Base-by-base conservation (phyloP, 176 grass and related monocot genomes). In the Pontederia paniculata region DNA sequence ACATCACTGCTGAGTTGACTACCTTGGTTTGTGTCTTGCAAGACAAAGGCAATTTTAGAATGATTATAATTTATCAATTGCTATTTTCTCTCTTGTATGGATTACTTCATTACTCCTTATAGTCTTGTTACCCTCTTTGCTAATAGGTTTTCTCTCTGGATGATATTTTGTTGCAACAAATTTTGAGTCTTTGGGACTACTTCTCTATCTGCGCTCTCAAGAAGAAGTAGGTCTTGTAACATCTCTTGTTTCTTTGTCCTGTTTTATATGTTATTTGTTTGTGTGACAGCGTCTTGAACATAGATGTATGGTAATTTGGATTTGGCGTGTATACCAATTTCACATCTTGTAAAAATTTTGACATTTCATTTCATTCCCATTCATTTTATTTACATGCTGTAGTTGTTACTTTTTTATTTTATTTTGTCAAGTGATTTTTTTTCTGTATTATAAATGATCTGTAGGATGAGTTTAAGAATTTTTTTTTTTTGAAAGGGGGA, bases 91-190 rank as follows among this genome's bases (percentile, higher is more conserved):
- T 55, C 55, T 59, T 48, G 16, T 60, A 18, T 60, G 19, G 15
- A 54, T 68, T 58, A 55, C 61, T 61, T 48, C 28, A 14, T 23
- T 60, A 45, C 48, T 45, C 13, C 21, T 77, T 52, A 44, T 77
- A 55, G 50, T 60, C 65, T 55, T 57, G 10, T 23, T 71, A 47
- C 80, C 55, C 51, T 60, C 72, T 44, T 58, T 62, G 37, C 65
- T 45, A 81, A 20, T 69, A 97, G 91, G 80, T 56, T 75, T 58
- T 97, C 45, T 83, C 77, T 18, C 65, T 80, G 62, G 71, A 82
- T 81, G 86, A 89, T 74, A 76, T 86, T 74, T 82, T 87, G 78
- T 57, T 97, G 51, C 70, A 87, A 58, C 77, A 87, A 79, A 69
- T 90, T 60, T 77, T 89, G 60, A 69, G 76, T 69, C 82, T 96